Conservation (phyloP, 2,329 filamentous ascomycete species). For the Zasmidium angulare region DNA sequence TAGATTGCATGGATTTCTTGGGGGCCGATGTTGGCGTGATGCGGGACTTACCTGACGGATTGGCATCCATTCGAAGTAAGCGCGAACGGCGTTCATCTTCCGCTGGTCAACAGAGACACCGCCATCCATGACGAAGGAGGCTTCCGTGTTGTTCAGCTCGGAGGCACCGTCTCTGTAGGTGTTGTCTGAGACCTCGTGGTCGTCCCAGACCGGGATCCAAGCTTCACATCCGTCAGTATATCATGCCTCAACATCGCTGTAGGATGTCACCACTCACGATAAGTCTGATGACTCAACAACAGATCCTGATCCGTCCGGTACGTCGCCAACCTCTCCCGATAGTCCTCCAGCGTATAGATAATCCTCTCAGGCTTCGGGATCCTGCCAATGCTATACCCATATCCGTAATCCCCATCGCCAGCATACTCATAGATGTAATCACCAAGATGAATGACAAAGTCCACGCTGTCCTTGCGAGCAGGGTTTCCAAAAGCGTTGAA, state of each 20-base stretch:
- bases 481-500: slow-evolving; percentile 41
- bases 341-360: slow-evolving; percentile 58
- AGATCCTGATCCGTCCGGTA: slow-evolving; percentile 64
- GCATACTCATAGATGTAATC: slow-evolving; percentile 66
- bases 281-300: slow-evolving; percentile 55
- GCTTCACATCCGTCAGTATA: slow-evolving; percentile 33
- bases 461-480: slow-evolving; percentile 46
- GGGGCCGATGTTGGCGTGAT: background rate
- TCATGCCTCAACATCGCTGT: no score
- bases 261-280: slow-evolving; percentile 28
- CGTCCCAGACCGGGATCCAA: slow-evolving; percentile 64
- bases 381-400: slow-evolving; percentile 53
- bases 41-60: slow-evolving; percentile 48
- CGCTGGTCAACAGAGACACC: slow-evolving; percentile 67
- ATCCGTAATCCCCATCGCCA: slow-evolving; percentile 41
- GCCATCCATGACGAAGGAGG: slow-evolving; percentile 59
- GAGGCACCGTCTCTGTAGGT: slow-evolving; percentile 63
- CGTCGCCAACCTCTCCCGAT: slow-evolving; percentile 58
- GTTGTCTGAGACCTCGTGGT: slow-evolving; percentile 64
- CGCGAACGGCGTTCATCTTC: slow-evolving; percentile 71
- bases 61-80: slow-evolving; percentile 62
- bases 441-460: slow-evolving; percentile 48
- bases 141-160: slow-evolving; percentile 64
- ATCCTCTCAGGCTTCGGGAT: slow-evolving; percentile 54
- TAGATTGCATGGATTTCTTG: background rate